A percentile compares a stretch with the other conserved stretches of the same genome.
Evolutionary conservation across 257 asterid species (phyloP).

Genomic region (Scutellaria minor): DNA sequence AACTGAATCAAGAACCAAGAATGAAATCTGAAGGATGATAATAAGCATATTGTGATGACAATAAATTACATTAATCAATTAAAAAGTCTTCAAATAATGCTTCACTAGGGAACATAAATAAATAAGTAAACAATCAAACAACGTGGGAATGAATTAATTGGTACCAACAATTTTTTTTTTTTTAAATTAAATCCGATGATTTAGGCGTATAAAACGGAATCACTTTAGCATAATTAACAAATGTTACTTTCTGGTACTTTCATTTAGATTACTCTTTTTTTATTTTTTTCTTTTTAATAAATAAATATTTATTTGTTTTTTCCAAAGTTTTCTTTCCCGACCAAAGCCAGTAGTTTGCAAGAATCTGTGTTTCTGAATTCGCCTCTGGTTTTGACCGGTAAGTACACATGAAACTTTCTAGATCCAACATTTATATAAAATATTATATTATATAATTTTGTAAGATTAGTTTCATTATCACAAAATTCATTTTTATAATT

Average conservation of each 20-base stretch:
- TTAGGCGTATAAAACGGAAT: slow-evolving; percentile 55
- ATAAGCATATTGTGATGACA: not conserved
- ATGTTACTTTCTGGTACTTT: slow-evolving; percentile 37
- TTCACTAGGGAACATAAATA: slow-evolving; percentile 28
- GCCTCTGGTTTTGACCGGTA: slow-evolving; percentile 29
- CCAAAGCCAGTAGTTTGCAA: slow-evolving; percentile 36
- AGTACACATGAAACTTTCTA: slow-evolving; percentile 28
- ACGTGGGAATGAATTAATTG: slow-evolving; percentile 17
- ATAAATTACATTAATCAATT: not conserved
- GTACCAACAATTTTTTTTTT: not conserved
- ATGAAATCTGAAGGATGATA: slow-evolving; percentile 34
- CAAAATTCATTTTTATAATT: no score
- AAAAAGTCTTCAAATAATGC: not conserved
- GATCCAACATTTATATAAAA: not conserved
- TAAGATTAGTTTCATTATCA: no score
- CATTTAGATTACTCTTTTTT: slow-evolving; percentile 7
- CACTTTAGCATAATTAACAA: slow-evolving; percentile 30
- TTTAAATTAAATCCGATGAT: slow-evolving; percentile 36
- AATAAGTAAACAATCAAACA: not conserved
- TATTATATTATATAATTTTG: no score
- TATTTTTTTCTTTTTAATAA: no score
- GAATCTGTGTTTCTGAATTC: slow-evolving; percentile 36
- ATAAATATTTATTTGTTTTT: not conserved
- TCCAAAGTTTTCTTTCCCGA: slow-evolving; percentile 11
- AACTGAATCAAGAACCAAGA: slow-evolving; percentile 35